Base-by-base conservation (phyloP, 345 rosid genomes). In the Eucalyptus cloeziana region DNA sequence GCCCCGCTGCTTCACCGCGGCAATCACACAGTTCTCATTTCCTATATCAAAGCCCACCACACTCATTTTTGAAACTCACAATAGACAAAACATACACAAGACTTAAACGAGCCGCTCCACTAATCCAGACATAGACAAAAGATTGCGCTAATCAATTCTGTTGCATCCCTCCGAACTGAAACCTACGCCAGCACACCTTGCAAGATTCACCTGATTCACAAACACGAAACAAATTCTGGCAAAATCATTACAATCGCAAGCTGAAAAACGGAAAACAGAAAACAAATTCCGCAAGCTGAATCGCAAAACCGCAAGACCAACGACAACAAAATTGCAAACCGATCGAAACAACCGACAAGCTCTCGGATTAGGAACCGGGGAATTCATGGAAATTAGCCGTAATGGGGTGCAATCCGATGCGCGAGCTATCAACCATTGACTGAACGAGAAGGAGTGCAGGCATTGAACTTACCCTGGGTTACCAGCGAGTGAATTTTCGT, bases 1-100 rank as follows among this genome's bases (percentile, higher is more conserved):
- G 49, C 94, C 95, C 87, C 95, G 89, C 79, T 93, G 93, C 92
- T 93, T 94, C 88, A 94, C 96, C 44, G 87, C 90, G 31, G 94
- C 93, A 56, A 93, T 91, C 64, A 94, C 96, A 89, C 96, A 94
- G 90, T 93, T 93, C 49, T 93, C 96, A 86, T 93, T 94, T 67
- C 96, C 96, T 83, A 93, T 91, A 86, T 94, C 96, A 90, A 94
- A 93, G 49, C 96, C 96, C 62, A 94, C 90, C 60, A 91, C 94
- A 87, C 94, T 94, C 96, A 94, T 94, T 90, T 91, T 92, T 88
- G 81, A 88, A 49, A 76, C 30, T 22, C 85, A 76, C 85, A 40
- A 76, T 3, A 10, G 30, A 76, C 85, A 76, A 40, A 76, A 37
- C 85, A 76, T 6, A 76, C 25, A 76, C 85, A 76, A 76, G 30